Evolutionary conservation across 345 rosid species (phyloP).

Genomic region (Pugionium dolabratum): DNA sequence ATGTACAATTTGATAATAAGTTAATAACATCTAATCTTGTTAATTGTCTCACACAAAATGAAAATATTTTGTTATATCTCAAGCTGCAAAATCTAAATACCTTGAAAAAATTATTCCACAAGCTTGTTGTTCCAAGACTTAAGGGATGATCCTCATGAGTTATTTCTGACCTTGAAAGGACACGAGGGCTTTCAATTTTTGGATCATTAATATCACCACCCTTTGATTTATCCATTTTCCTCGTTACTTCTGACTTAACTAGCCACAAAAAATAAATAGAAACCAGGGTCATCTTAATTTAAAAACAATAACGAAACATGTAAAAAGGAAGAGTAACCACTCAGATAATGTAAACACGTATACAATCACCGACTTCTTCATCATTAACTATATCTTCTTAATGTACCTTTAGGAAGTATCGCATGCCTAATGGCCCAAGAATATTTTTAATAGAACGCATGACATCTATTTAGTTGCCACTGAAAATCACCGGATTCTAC

Average conservation of each 20-base stretch:
- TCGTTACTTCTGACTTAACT: slow-evolving; percentile 88
- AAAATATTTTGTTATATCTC: not conserved
- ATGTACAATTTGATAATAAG: slow-evolving; percentile 3
- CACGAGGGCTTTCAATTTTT: slow-evolving; percentile 52
- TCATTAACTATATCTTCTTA: slow-evolving; percentile 9
- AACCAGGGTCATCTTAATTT: slow-evolving; percentile 32
- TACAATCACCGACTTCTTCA: not conserved
- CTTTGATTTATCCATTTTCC: slow-evolving; percentile 70
- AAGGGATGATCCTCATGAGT: slow-evolving; percentile 92
- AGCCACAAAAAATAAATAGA: slow-evolving; percentile 72
- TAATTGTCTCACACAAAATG: not conserved
- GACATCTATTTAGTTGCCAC: slow-evolving; percentile 10
- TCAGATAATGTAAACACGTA: not conserved
- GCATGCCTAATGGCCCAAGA: slow-evolving; percentile 7
- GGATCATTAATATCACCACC: slow-evolving; percentile 47
- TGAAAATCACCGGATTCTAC: not conserved
- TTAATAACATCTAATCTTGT: not conserved
- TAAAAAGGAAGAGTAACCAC: not conserved
- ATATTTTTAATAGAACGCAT: slow-evolving; percentile 9
- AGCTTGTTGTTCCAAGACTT: slow-evolving; percentile 87
- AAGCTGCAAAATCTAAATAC: slow-evolving; percentile 42
- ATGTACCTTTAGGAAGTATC: slow-evolving; percentile 4
- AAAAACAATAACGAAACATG: slow-evolving; percentile 20
- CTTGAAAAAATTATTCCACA: slow-evolving; percentile 97
- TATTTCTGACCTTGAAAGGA: slow-evolving; percentile 76